Percentiles rank a stretch among this genome's conserved stretches.
These are phyloP conservation scores for Diutina sp. DNA, from an alignment of 1,139 yeast species.

Conservation along the genomic window DNA sequence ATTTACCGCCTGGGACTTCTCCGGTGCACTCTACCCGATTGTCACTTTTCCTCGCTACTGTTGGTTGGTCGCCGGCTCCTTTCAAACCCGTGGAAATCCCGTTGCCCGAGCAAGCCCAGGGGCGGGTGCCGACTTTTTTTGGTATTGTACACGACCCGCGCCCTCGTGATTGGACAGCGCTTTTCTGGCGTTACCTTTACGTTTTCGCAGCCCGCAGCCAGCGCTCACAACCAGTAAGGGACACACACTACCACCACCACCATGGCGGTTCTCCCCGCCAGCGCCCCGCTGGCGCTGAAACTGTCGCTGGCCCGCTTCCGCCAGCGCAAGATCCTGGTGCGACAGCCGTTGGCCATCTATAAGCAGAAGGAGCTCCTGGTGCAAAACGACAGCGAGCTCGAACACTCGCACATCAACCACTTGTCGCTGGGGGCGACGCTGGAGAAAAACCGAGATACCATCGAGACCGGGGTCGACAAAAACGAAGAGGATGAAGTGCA, in stretches of 20 bases:
- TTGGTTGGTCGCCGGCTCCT: not conserved
- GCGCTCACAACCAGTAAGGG: not conserved
- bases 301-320: constrained; percentile 50
- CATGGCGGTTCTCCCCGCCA: constrained; percentile 2
- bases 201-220: not conserved
- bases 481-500: constrained; percentile 97
- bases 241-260: not conserved
- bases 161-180: no score
- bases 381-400: constrained; percentile 44
- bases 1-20: not conserved
- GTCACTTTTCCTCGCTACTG: not conserved
- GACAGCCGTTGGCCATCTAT: constrained; percentile 74
- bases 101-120: not conserved
- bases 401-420: constrained; percentile 34
- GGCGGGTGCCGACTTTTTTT: not conserved
- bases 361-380: constrained; percentile 51
- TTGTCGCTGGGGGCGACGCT: constrained; percentile 27
- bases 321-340: constrained; percentile 83
- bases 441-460: constrained; percentile 68
- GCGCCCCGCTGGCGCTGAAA: not conserved
- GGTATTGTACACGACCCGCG: not conserved
- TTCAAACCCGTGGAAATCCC: not conserved
- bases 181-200: no score
- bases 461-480: constrained; percentile 97
- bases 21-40: not conserved